A percentile compares a stretch with the other conserved stretches of the same genome.
These are phyloP conservation scores for Pisolithus orientalis DNA, from an alignment of 768 basidiomycete genomes.

Conservation along the genomic window DNA sequence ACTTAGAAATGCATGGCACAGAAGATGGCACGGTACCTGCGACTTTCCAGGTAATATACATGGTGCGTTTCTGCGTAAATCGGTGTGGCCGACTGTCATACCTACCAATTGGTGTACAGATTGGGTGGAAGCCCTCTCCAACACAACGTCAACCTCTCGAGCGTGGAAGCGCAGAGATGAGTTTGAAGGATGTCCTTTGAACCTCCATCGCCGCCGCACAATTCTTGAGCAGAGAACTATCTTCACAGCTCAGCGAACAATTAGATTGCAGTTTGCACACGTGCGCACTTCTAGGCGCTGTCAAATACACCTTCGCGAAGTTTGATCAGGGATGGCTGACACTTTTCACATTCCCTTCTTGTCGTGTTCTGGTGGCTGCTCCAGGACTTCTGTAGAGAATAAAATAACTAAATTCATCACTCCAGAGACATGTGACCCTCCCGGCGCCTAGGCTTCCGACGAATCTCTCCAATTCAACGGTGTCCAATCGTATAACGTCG, in stretches of 20 bases:
- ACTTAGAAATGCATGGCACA: constrained; percentile 73
- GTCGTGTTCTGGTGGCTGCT: neutral
- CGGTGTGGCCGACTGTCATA: neutral
- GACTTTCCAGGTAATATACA: constrained; percentile 93
- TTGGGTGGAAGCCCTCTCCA: constrained; percentile 77
- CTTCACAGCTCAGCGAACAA: neutral
- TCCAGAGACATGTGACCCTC: neutral
- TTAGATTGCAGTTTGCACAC: neutral
- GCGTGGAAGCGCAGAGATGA: constrained; percentile 55
- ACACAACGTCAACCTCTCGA: constrained; percentile 61
- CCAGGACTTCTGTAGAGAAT: neutral
- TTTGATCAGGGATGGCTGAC: neutral
- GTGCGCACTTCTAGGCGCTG: neutral
- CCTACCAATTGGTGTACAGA: constrained; percentile 35
- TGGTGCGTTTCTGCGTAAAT: constrained; percentile 45
- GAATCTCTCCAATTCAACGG: neutral
- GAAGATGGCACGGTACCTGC: constrained; percentile 85
- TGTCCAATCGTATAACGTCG: neutral
- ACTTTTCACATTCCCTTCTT: neutral
- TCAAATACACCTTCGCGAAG: neutral
- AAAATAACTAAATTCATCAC: neutral
- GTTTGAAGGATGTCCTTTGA: constrained; percentile 54
- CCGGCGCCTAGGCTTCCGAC: neutral
- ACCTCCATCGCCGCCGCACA: constrained; percentile 1
- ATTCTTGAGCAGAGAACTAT: too few relatives aligned